Percentiles rank a stretch among this genome's conserved stretches.
Conservation (phyloP, 2,329 filamentous ascomycete genomes). For the Pseudocercospora eumusae region DNA sequence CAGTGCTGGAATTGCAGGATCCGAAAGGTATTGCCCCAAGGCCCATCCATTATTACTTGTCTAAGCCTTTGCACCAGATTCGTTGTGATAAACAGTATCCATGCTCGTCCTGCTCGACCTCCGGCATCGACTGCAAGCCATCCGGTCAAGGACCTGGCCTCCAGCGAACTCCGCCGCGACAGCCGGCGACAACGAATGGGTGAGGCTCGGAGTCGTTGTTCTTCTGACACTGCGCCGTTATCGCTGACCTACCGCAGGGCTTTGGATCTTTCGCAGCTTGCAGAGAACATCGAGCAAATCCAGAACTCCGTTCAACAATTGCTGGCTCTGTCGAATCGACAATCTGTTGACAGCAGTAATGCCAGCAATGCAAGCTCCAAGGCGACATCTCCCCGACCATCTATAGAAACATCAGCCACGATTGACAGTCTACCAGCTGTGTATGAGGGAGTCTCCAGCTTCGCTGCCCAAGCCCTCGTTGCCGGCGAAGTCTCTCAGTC, state of each 20-base stretch:
- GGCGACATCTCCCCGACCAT: background rate
- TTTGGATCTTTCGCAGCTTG: constrained; percentile 7
- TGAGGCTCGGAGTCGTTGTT: background rate
- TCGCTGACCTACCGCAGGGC: background rate
- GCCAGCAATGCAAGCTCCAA: background rate
- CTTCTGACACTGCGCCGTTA: background rate
- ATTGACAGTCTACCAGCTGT: constrained; percentile 12
- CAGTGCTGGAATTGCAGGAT: background rate
- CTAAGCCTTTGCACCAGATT: constrained; percentile 9
- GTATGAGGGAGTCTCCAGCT: constrained; percentile 19
- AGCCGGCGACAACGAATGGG: background rate
- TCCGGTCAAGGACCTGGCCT: constrained; percentile 1
- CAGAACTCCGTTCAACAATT: constrained; percentile 17
- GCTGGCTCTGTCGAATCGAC: constrained; percentile 7
- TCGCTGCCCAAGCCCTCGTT: constrained; percentile 16
- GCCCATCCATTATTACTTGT: background rate
- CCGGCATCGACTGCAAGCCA: constrained; percentile 18
- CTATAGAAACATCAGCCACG: constrained; percentile 5
- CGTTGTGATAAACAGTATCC: constrained; percentile 21
- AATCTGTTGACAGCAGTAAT: background rate
- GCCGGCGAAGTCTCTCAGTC: constrained; percentile 20
- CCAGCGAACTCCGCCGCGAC: background rate
- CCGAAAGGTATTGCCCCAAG: background rate
- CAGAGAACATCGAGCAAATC: constrained; percentile 20
- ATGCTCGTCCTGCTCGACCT: constrained; percentile 20